These are phyloP conservation scores for Asterella californica DNA, from an alignment of 225 moss, liverwort and hornwort genomes.

Conservation along the genomic window DNA sequence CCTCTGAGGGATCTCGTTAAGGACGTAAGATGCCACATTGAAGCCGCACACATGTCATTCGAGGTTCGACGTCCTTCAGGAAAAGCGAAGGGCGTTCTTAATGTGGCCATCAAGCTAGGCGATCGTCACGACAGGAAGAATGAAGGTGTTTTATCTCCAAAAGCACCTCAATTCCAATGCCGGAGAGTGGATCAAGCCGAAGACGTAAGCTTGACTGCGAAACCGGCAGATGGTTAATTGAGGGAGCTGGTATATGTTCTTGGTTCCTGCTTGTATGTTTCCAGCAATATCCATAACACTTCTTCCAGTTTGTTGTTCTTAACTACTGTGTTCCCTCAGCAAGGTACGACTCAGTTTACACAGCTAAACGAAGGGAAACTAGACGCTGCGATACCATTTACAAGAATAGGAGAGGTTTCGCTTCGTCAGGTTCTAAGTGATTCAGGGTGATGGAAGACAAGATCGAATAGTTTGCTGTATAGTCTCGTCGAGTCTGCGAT, in stretches of 20 bases:
- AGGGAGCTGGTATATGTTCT: not conserved
- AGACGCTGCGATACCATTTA: too few species aligned
- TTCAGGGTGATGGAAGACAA: too few species aligned
- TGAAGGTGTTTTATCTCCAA: conserved; percentile 9
- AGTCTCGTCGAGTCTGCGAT: too few species aligned
- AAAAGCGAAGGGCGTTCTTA: conserved; percentile 51
- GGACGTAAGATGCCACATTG: conserved; percentile 33
- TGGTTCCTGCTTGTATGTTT: not conserved
- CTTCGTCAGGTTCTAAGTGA: too few species aligned
- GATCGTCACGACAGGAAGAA: conserved; percentile 23
- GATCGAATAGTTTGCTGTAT: too few species aligned
- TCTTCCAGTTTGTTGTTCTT: not conserved
- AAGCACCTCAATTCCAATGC: conserved; percentile 20
- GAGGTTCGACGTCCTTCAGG: conserved; percentile 63
- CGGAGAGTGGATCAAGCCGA: conserved; percentile 22
- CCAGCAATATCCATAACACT: not conserved
- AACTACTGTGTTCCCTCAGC: not conserved
- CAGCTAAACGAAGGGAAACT: not conserved
- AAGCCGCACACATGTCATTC: conserved; percentile 19
- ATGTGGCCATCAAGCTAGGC: conserved; percentile 55
- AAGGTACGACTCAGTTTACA: not conserved
- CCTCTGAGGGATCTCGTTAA: conserved; percentile 49
- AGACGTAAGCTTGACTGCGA: not conserved
- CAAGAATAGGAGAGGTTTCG: too few species aligned
- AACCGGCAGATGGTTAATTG: not conserved